Base-by-base conservation (phyloP, 129 eudicot species). In the Pseudognaphalium luteoalbum region DNA sequence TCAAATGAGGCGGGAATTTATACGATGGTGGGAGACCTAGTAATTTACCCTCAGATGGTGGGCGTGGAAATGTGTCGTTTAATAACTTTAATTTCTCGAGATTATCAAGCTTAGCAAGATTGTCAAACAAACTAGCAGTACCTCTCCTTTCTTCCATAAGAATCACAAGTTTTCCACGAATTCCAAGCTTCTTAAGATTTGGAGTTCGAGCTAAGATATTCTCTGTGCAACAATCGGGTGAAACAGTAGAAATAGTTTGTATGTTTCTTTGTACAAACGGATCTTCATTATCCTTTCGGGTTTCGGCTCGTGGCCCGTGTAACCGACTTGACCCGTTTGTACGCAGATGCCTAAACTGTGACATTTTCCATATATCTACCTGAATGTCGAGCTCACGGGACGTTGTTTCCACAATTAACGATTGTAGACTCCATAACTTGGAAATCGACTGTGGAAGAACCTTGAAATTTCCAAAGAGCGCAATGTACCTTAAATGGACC, bases 281-380 rank as follows among this genome's bases (percentile, higher is more conserved):
- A 59, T 82, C 80, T 72, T 81, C 86, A 39, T 65, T 78, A 64
- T 76, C 81, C 67, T 72, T 81, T 7, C 84, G 76, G 34, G 77
- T 75, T 76, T 79, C 75, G 42, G 88, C 84, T 59, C 60, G 80
- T 42, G 89, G 83, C 29, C 87, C 86, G 30, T 76, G 81, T 60
- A 89, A 74, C 7, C 20, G 77, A 56, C 76, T 75, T 8, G 90
- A 72, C 44, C 86, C 90, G 7, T 79, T 91, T 19, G 89, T 84
- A 39, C 68, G 81, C 19, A 88, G 28, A 79, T 88, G 91, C 74
- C 96, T 86, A 20, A 91, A 83, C 32, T 76, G 91, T 16, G 70
- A 28, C 94, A 91, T 88, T 39, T 88, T 83, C 94, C 84, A 91
- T 81, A 88, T 69, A 60, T 88, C 85, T 21, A 83, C 88, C 54